phyloP scores from a whole-genome alignment of 139 green algal genomes.

The Tetraselmis chui region DNA sequence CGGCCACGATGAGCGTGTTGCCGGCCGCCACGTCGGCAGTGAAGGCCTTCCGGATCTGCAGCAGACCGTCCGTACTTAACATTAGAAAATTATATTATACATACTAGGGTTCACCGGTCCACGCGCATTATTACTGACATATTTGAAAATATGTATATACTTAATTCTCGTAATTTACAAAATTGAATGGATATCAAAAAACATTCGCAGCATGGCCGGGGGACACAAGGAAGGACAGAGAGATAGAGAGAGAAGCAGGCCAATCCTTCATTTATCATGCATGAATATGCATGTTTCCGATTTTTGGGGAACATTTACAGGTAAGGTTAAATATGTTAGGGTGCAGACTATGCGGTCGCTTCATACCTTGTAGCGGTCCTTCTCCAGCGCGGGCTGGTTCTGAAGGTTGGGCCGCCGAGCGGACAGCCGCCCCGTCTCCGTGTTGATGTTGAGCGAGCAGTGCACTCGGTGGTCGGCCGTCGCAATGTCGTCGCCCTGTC shows the following conservation, averaged over 20 bases:
- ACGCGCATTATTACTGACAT: no score
- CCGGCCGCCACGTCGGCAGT: slow-evolving; percentile 50
- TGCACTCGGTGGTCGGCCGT: slow-evolving; percentile 68
- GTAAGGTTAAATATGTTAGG: background rate
- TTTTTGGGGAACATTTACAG: background rate
- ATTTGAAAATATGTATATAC: no score
- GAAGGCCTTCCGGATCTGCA: slow-evolving; percentile 81
- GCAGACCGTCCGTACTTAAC: background rate
- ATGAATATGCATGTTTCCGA: background rate
- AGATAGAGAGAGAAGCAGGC: no score
- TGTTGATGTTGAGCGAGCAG: slow-evolving; percentile 98
- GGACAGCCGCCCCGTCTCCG: slow-evolving; percentile 90
- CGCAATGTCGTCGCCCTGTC: slow-evolving; percentile 46
- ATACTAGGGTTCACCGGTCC: slow-evolving; percentile 1
- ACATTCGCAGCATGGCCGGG: no score
- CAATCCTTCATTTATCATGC: no score
- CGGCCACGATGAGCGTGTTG: slow-evolving; percentile 88
- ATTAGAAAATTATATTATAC: background rate
- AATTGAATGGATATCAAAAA: no score
- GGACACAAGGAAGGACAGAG: no score
- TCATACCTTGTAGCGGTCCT: slow-evolving; percentile 88
- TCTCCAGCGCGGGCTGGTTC: slow-evolving; percentile 98
- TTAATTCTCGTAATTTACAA: no score
- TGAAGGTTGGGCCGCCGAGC: slow-evolving; percentile 90
- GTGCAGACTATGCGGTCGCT: background rate